Evolutionary conservation across 2,329 filamentous ascomycete species (phyloP).

Genomic region (Colletotrichum karsti): DNA sequence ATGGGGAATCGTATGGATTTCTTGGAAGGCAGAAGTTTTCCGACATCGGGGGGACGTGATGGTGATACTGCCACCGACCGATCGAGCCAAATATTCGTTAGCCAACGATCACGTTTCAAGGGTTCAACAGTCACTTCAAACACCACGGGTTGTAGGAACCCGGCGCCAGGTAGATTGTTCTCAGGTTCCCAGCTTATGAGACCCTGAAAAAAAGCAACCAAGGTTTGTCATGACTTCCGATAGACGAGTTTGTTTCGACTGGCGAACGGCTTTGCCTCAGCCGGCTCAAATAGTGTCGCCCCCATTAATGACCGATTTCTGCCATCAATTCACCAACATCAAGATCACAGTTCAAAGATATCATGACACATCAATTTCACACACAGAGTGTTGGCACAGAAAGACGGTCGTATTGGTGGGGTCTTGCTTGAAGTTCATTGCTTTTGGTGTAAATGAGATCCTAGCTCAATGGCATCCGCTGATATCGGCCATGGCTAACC

Average conservation of each 20-base stretch:
- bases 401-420: slow-evolving; percentile 26
- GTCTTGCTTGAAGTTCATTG: slow-evolving; percentile 37
- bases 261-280: too few species aligned
- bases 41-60: neutral
- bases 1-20: neutral
- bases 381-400: neutral
- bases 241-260: too few species aligned
- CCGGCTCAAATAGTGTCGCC: too few species aligned
- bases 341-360: neutral
- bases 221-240: neutral
- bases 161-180: neutral
- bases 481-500: slow-evolving; percentile 45
- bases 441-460: slow-evolving; percentile 42
- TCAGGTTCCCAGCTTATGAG: neutral
- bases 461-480: slow-evolving; percentile 39
- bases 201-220: neutral
- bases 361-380: neutral
- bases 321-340: neutral
- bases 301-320: too few species aligned
- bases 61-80: neutral
- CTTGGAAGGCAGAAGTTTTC: neutral
- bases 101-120: neutral
- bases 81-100: neutral
- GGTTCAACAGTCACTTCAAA: neutral
- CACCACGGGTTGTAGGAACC: neutral